Percentiles rank a stretch among this genome's conserved stretches.
These are phyloP conservation scores for Cladosporium oxysporum DNA, from an alignment of 2,329 filamentous ascomycete species.

Conservation along the genomic window DNA sequence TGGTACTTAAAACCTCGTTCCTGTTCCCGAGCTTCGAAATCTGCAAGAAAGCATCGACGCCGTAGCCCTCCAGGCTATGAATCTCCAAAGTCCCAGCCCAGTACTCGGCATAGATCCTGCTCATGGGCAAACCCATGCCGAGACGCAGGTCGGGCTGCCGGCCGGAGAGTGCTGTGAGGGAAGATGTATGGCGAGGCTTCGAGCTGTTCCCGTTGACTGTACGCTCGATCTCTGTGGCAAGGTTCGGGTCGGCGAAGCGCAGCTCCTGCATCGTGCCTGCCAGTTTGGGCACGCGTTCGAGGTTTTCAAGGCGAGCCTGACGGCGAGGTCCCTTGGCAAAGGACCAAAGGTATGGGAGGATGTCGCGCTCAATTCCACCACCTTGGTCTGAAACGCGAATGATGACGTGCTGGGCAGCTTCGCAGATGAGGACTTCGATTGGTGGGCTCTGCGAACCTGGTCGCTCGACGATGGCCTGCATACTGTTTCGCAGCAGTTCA, in stretches of 20 bases:
- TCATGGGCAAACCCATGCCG: conserved; percentile 91
- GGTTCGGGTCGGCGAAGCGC: conserved; percentile 17
- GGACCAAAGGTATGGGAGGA: conserved; percentile 90
- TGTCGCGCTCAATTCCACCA: conserved; percentile 82
- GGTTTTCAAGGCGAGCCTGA: conserved; percentile 75
- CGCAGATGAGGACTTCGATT: conserved; percentile 92
- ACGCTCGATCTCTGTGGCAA: conserved; percentile 6
- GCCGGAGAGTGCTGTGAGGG: conserved; percentile 76
- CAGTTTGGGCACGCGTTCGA: conserved; percentile 84
- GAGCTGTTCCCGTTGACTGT: conserved; percentile 32
- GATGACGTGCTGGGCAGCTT: conserved; percentile 91
- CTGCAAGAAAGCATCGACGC: conserved; percentile 92
- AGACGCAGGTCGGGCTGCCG: conserved; percentile 83
- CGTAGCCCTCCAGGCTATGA: conserved; percentile 92
- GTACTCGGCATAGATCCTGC: conserved; percentile 93
- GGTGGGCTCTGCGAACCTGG: conserved; percentile 59
- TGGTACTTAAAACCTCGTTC: conserved; percentile 81
- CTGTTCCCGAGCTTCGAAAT: conserved; percentile 97
- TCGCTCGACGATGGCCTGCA: conserved; percentile 85
- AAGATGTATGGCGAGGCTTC: conserved; percentile 47
- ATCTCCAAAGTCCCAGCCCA: conserved; percentile 92
- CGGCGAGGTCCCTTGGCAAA: conserved; percentile 90
- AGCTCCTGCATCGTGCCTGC: conserved; percentile 82
- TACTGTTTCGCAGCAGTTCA: conserved; percentile 90
- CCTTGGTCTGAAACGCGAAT: conserved; percentile 95